Evolutionary conservation across 495 filamentous ascomycete species (phyloP).

Genomic region (Podospora pseudoanserina): DNA sequence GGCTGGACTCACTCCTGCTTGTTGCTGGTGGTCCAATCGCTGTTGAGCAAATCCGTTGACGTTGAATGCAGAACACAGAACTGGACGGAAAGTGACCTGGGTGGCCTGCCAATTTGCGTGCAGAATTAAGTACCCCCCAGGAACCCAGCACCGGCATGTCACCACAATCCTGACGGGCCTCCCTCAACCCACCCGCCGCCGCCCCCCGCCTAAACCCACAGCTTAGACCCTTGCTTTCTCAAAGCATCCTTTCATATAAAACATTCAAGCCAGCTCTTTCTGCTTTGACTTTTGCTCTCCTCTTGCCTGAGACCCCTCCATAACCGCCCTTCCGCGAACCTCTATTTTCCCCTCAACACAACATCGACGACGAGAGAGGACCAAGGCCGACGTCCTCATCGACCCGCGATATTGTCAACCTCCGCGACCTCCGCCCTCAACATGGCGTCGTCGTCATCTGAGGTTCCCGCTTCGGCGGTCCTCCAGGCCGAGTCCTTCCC

Average conservation of each 20-base stretch:
- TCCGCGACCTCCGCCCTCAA: conserved; percentile 13
- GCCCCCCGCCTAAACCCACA: conserved; percentile 22
- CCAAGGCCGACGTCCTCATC: conserved; percentile 2
- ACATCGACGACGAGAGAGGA: conserved; percentile 13
- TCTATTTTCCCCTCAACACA: conserved; percentile 6
- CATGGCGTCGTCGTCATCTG: conserved; percentile 46
- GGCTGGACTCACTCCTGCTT: background rate
- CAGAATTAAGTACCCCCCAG: conserved; percentile 4
- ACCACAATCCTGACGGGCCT: conserved; percentile 6
- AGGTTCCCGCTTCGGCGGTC: conserved; percentile 11
- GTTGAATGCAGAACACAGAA: background rate
- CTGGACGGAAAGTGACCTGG: conserved; percentile 1
- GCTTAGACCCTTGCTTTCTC: conserved; percentile 15
- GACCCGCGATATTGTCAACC: conserved; percentile 10
- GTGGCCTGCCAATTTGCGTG: background rate
- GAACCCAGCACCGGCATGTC: conserved; percentile 12
- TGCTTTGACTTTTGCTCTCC: conserved; percentile 9
- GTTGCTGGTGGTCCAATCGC: background rate
- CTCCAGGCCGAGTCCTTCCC: conserved; percentile 39
- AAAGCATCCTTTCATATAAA: conserved; percentile 22
- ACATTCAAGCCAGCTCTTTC: conserved; percentile 21
- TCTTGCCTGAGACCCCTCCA: conserved; percentile 5
- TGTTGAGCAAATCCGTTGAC: background rate
- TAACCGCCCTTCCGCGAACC: background rate
- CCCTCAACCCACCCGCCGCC: conserved; percentile 13